phyloP scores from a whole-genome alignment of 139 green algal genomes.

The Coelastrella sp. region DNA sequence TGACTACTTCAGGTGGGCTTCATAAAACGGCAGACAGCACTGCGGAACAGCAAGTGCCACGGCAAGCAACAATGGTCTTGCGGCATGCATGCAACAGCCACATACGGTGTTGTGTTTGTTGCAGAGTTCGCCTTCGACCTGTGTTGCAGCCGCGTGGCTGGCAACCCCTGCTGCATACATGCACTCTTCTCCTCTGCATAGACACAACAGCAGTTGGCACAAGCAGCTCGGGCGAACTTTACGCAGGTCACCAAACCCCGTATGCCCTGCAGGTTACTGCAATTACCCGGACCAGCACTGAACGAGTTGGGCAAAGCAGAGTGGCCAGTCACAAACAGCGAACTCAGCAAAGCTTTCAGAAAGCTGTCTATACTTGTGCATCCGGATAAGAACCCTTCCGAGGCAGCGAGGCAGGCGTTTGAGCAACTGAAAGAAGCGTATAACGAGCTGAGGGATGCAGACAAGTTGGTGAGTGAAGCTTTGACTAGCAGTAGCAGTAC shows the following conservation, averaged over 20 bases:
- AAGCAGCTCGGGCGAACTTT: no score
- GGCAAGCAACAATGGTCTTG: background rate
- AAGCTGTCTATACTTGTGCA: slow-evolving; percentile 79
- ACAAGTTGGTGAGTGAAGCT: slow-evolving; percentile 42
- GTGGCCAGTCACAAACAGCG: slow-evolving; percentile 59
- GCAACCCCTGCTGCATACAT: background rate
- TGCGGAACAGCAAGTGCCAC: background rate
- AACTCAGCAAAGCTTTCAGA: slow-evolving; percentile 75
- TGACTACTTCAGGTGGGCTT: slow-evolving; percentile 70
- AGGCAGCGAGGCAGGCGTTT: slow-evolving; percentile 37
- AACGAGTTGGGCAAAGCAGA: slow-evolving; percentile 65
- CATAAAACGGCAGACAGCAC: no score
- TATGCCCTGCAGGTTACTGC: slow-evolving; percentile 65
- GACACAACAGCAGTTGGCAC: background rate
- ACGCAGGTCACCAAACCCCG: no score
- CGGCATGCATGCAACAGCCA: no score
- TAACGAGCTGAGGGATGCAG: slow-evolving; percentile 64
- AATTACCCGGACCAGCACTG: slow-evolving; percentile 64
- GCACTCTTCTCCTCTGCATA: background rate
- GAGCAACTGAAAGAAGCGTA: slow-evolving; percentile 77
- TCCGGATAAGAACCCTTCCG: slow-evolving; percentile 73
- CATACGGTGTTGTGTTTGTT: no score
- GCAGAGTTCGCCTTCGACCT: no score
- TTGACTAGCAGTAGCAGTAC: no score
- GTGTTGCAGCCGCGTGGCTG: no score